Base-by-base conservation (phyloP, 257 asterid species). In the Solanum tacnaense region DNA sequence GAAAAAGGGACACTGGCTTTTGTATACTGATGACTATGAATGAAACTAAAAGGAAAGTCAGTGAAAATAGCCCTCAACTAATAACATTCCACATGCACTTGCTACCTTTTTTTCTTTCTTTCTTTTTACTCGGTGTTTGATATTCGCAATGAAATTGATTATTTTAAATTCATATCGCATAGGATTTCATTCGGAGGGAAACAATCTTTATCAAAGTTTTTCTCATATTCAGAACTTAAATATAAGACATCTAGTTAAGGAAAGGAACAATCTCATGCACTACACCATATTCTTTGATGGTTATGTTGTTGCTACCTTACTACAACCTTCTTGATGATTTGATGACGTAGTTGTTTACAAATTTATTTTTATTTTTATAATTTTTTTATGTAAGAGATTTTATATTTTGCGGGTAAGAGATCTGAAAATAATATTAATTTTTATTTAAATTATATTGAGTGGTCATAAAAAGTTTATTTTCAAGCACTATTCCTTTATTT, bases 71-170 rank as follows among this genome's bases (percentile, higher is more conserved):
- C 34, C 82, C 32, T 38, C 72, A 85, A 85, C 44, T 38, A 36
- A 84, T 60, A 9, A 21, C 31, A 74, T 87, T 89, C 91, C 92
- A 90, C 92, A 87, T 88, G 88, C 67, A 85, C n/a, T 70, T 85
- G 85, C 86, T 73, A 36, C 85, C 87, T 29, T 35, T 18, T 2
- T 49, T 49, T 49, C 20, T 13, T 46, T 46, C 5, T 46, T 46
- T 13, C 20, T 49, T 49, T 49, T 49, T 6, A 2, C 5, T 0
- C 60, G 1, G 8, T 15, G 8, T 49, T 49, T 15, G 60, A 52
- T 56, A 56, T 6, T 56, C 10, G 0, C n/a, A 6, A 6, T 56
- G 1, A 3, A 56, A 6, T 56, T 0, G 1, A 52, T 18, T 18
- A 56, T 56, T 18, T 56, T 56, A 0, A 56, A 56, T 56, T 18